Evolutionary conservation across 1,284 basidiomycete genomes (phyloP).

Genomic region (Heliocybe sulcata): DNA sequence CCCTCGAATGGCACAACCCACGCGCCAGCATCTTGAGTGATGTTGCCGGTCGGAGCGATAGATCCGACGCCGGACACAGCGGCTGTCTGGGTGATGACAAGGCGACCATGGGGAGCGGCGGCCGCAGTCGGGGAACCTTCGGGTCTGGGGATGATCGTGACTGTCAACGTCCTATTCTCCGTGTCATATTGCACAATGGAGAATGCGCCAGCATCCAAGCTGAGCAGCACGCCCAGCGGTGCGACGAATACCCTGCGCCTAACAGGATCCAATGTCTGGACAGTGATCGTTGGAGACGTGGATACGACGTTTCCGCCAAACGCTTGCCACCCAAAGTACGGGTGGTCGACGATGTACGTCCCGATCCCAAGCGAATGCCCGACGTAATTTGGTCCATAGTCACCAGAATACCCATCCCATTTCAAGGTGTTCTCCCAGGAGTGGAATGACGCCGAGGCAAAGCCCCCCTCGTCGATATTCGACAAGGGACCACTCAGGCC

Average conservation of each 20-base stretch:
- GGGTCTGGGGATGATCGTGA: constrained; percentile 33
- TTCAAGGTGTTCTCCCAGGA: constrained; percentile 49
- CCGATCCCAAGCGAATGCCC: constrained; percentile 48
- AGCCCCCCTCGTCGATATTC: constrained; percentile 50
- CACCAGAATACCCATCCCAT: constrained; percentile 55
- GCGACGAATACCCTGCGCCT: constrained; percentile 46
- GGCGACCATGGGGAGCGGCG: constrained; percentile 35
- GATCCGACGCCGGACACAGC: constrained; percentile 27
- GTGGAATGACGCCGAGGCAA: constrained; percentile 53
- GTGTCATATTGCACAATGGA: constrained; percentile 36
- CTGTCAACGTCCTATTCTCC: constrained; percentile 25
- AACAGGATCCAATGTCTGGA: constrained; percentile 40
- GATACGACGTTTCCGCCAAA: constrained; percentile 44
- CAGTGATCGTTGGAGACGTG: constrained; percentile 31
- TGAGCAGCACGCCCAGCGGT: constrained; percentile 37
- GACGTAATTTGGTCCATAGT: constrained; percentile 56
- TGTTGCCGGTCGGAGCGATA: constrained; percentile 30
- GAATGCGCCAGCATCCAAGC: constrained; percentile 51
- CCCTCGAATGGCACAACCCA: constrained; percentile 34
- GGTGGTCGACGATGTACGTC: constrained; percentile 45
- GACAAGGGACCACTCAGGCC: constrained; percentile 45
- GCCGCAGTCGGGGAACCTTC: constrained; percentile 35
- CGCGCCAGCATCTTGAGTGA: constrained; percentile 39
- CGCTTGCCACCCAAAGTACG: constrained; percentile 56
- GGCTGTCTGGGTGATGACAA: constrained; percentile 41